These are phyloP conservation scores for Fistulinella cinereoalba DNA, from an alignment of 1,284 basidiomycete species.

Conservation along the genomic window DNA sequence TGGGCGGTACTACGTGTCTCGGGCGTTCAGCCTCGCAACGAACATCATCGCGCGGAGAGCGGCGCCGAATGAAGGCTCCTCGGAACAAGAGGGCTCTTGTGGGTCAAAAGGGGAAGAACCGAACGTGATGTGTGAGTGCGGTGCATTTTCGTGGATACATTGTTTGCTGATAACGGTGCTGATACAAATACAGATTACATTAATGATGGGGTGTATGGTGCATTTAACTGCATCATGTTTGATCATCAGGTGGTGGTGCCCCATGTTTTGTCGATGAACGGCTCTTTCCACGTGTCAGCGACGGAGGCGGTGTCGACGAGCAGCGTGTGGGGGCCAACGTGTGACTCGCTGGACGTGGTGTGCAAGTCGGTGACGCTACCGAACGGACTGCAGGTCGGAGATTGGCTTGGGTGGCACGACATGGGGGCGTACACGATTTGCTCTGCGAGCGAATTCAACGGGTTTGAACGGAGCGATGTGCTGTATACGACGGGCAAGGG, in stretches of 20 bases:
- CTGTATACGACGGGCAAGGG: slow-evolving; percentile 58
- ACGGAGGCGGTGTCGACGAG: slow-evolving; percentile 46
- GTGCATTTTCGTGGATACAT: slow-evolving; percentile 8
- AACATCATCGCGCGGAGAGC: slow-evolving; percentile 92
- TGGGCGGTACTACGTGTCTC: slow-evolving; percentile 91
- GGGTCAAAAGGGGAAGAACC: slow-evolving; percentile 48
- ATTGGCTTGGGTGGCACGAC: slow-evolving; percentile 89
- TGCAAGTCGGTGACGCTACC: slow-evolving; percentile 62
- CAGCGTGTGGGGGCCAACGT: slow-evolving; percentile 78
- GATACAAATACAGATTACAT: slow-evolving; percentile 73
- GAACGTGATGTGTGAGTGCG: slow-evolving; percentile 76
- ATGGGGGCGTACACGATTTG: slow-evolving; percentile 96
- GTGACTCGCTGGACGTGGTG: slow-evolving; percentile 89
- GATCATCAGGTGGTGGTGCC: slow-evolving; percentile 89
- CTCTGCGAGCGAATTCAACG: slow-evolving; percentile 88
- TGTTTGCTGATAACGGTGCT: slow-evolving; percentile 5
- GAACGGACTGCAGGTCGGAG: slow-evolving; percentile 68
- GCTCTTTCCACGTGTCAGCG: slow-evolving; percentile 52
- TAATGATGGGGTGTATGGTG: slow-evolving; percentile 97
- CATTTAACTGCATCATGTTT: slow-evolving; percentile 97
- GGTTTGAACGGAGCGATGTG: slow-evolving; percentile 67
- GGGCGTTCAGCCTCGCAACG: slow-evolving; percentile 90
- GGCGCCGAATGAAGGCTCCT: slow-evolving; percentile 37
- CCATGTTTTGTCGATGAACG: slow-evolving; percentile 66
- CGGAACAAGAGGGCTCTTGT: background rate